Percentiles rank a stretch among this genome's conserved stretches.
These are phyloP conservation scores for Leptomonas pyrrhocoris DNA, from an alignment of 208 protist species.

Conservation along the genomic window DNA sequence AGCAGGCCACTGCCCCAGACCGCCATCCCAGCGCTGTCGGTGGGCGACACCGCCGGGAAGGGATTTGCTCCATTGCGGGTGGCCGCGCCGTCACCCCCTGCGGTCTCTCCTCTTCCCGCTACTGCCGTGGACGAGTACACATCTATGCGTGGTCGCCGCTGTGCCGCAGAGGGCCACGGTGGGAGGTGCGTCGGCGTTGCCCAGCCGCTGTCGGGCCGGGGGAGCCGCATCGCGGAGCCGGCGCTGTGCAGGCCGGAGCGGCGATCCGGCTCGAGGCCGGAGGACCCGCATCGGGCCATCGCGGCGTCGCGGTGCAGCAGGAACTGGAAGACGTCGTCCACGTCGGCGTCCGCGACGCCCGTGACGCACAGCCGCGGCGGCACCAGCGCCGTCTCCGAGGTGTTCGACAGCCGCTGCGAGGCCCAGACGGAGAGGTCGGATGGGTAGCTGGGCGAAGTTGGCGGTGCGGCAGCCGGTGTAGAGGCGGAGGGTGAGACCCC, in stretches of 20 bases:
- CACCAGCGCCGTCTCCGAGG: neutral
- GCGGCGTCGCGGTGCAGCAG: conserved; percentile 29
- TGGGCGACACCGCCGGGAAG: neutral
- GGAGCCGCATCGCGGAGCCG: conserved; percentile 12
- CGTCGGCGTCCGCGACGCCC: conserved; percentile 15
- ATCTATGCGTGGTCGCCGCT: conserved; percentile 17
- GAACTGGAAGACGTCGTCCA: conserved; percentile 33
- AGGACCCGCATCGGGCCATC: neutral
- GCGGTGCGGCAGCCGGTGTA: neutral
- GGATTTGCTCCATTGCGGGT: neutral
- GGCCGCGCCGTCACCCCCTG: neutral
- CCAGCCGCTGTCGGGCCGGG: conserved; percentile 16
- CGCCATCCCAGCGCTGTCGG: conserved; percentile 1
- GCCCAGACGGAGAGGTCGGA: neutral
- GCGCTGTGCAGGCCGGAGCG: conserved; percentile 9
- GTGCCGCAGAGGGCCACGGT: neutral
- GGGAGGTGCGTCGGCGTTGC: conserved; percentile 1
- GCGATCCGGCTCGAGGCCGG: neutral
- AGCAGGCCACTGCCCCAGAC: conserved; percentile 11
- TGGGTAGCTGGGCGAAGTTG: neutral
- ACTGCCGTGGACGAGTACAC: neutral
- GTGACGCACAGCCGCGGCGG: conserved; percentile 23
- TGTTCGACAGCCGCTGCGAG: neutral
- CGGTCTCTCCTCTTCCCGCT: neutral
- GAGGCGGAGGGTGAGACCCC: neutral